Evolutionary conservation across 2,329 filamentous ascomycete species (phyloP).

Genomic region (Scedosporium aurantiacum): DNA sequence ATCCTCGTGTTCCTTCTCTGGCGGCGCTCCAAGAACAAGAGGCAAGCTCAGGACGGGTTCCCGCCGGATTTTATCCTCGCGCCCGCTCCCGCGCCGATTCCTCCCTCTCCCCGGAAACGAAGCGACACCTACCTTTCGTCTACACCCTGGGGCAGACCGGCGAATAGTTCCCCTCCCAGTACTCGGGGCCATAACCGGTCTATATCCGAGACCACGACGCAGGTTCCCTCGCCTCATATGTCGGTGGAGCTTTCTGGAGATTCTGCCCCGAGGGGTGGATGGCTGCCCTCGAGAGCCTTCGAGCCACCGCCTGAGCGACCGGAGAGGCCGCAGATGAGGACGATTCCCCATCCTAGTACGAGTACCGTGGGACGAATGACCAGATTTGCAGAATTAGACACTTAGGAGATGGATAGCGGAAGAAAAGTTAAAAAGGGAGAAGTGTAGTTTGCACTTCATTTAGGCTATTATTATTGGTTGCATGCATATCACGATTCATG

Average conservation of each 20-base stretch:
- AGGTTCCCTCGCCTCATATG: background rate
- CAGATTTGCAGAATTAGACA: conserved; percentile 5
- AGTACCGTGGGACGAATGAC: conserved; percentile 2
- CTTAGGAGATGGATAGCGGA: background rate
- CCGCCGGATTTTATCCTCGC: conserved; percentile 1
- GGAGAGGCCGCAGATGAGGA: conserved; percentile 5
- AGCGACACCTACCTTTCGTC: background rate
- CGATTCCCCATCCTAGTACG: conserved; percentile 3
- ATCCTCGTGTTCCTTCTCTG: conserved; percentile 1
- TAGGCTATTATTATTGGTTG: no score
- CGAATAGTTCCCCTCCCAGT: background rate
- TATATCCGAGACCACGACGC: conserved; percentile 4
- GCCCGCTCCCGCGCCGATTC: conserved; percentile 1
- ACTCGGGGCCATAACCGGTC: background rate
- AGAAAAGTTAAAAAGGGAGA: no score
- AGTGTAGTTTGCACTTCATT: no score
- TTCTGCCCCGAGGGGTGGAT: background rate
- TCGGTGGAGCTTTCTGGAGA: background rate
- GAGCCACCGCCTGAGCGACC: background rate
- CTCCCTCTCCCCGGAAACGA: background rate
- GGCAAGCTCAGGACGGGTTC: background rate
- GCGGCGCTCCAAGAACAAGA: background rate
- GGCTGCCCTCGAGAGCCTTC: background rate
- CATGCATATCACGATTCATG: no score
- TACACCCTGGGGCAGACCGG: background rate